These are phyloP conservation scores for Pleurotus tuoliensis DNA, from an alignment of 768 basidiomycete species.

Conservation along the genomic window DNA sequence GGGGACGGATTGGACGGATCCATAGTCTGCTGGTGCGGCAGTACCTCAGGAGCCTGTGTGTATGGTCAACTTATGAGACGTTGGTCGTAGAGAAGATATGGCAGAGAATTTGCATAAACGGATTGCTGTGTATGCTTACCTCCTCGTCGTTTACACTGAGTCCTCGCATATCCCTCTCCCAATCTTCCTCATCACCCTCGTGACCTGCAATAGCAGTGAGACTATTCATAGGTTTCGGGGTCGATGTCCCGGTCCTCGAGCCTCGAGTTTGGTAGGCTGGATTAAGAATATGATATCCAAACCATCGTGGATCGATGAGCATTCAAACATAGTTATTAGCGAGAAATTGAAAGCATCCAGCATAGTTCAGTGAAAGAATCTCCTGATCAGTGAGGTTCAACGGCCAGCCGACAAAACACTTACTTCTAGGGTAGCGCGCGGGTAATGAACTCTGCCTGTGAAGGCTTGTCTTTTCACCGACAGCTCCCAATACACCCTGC, in stretches of 20 bases:
- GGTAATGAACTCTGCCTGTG: slow-evolving; percentile 82
- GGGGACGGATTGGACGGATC: slow-evolving; percentile 51
- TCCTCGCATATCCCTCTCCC: slow-evolving; percentile 65
- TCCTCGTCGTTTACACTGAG: slow-evolving; percentile 62
- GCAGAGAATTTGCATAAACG: slow-evolving; percentile 10
- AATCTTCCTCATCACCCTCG: slow-evolving; percentile 86
- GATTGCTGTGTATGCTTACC: slow-evolving; percentile 32
- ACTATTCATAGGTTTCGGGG: slow-evolving; percentile 76
- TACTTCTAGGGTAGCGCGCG: slow-evolving; percentile 76
- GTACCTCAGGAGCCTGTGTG: slow-evolving; percentile 20
- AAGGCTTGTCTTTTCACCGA: slow-evolving; percentile 76
- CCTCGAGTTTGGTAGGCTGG: slow-evolving; percentile 50
- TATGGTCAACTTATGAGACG: slow-evolving; percentile 19
- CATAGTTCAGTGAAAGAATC: neutral
- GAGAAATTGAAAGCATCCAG: slow-evolving; percentile 11
- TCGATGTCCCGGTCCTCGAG: slow-evolving; percentile 55
- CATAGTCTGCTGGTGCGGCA: slow-evolving; percentile 44
- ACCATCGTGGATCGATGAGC: neutral
- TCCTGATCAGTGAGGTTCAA: slow-evolving; percentile 5
- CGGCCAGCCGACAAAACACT: slow-evolving; percentile 14
- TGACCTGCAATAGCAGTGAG: slow-evolving; percentile 82
- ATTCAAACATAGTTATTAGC: slow-evolving; percentile 13
- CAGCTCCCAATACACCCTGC: slow-evolving; percentile 70
- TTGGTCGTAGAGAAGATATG: slow-evolving; percentile 12
- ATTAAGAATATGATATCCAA: slow-evolving; percentile 11